A percentile compares a stretch with the other conserved stretches of the same genome.
phyloP scores from a whole-genome alignment of 768 basidiomycete species.

The Termitomyces eurrhizus region DNA sequence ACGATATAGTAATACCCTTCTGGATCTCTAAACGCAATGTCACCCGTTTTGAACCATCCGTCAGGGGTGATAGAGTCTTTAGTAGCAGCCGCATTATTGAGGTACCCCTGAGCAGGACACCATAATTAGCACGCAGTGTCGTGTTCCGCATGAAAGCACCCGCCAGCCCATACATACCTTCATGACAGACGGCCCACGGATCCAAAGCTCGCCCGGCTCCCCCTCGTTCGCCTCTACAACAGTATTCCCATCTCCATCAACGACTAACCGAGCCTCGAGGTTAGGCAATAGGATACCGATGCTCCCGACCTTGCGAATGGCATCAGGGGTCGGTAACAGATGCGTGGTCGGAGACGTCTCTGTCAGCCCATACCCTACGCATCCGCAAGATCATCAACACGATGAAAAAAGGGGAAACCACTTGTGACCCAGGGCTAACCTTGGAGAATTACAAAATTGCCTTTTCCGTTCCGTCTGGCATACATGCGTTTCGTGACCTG shows the following conservation, averaged over 20 bases:
- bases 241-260: slow-evolving; percentile 45
- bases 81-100: slow-evolving; percentile 71
- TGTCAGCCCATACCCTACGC: slow-evolving; percentile 69
- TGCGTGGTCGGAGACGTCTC: slow-evolving; percentile 78
- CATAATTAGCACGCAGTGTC: not conserved
- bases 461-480: slow-evolving; percentile 35
- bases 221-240: slow-evolving; percentile 48
- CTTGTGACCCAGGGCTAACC: slow-evolving; percentile 23
- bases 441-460: slow-evolving; percentile 42
- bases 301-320: slow-evolving; percentile 53
- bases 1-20: slow-evolving; percentile 77
- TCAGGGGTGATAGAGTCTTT: slow-evolving; percentile 62
- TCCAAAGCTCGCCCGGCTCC: slow-evolving; percentile 76
- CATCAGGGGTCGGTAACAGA: slow-evolving; percentile 43
- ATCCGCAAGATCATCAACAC: not conserved
- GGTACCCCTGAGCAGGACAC: slow-evolving; percentile 56
- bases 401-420: too few relatives aligned
- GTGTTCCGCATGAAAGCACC: too few relatives aligned
- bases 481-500: slow-evolving; percentile 39
- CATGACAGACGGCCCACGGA: slow-evolving; percentile 77
- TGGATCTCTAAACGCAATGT: slow-evolving; percentile 63
- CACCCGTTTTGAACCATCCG: slow-evolving; percentile 88
- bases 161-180: slow-evolving; percentile 39
- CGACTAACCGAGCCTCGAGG: slow-evolving; percentile 70
- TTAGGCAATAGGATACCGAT: slow-evolving; percentile 72